Evolutionary conservation across 164 flowering plant species (phyloP).

Genomic region (Tetrastigma voinierianum): DNA sequence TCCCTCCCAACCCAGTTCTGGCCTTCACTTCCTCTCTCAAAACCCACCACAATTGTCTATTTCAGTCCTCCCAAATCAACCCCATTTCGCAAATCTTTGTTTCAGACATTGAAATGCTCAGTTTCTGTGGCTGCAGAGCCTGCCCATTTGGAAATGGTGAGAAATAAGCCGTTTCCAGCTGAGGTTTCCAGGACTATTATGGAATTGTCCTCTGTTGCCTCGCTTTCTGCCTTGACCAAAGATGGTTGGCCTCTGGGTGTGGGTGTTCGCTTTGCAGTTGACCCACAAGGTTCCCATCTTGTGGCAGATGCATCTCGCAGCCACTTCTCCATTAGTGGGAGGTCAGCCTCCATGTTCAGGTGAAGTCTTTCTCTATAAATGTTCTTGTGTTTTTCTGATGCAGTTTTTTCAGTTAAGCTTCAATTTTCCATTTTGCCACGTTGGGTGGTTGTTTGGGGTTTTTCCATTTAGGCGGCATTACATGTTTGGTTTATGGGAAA

Average conservation of each 20-base stretch:
- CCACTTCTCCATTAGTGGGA: conserved; percentile 32
- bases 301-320: conserved; percentile 39
- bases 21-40: conserved; percentile 15
- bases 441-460: too few species aligned
- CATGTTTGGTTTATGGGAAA: too few species aligned
- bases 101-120: conserved; percentile 51
- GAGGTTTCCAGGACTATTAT: conserved; percentile 84
- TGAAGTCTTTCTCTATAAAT: conserved; percentile 8
- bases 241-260: conserved; percentile 78
- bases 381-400: too few species aligned
- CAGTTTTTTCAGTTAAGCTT: too few species aligned
- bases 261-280: conserved; percentile 81
- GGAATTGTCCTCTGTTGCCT: conserved; percentile 76
- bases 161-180: conserved; percentile 65
- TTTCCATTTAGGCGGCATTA: too few species aligned
- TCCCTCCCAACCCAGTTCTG: conserved; percentile 6
- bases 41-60: conserved; percentile 22
- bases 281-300: conserved; percentile 68
- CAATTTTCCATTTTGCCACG: too few species aligned
- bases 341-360: conserved; percentile 89
- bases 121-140: conserved; percentile 50
- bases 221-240: conserved; percentile 58
- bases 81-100: conserved; percentile 26
- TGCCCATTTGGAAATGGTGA: conserved; percentile 21
- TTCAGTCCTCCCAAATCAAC: conserved; percentile 20